phyloP scores from a whole-genome alignment of 106 monocot species.

The Platanthera guangdongensis region DNA sequence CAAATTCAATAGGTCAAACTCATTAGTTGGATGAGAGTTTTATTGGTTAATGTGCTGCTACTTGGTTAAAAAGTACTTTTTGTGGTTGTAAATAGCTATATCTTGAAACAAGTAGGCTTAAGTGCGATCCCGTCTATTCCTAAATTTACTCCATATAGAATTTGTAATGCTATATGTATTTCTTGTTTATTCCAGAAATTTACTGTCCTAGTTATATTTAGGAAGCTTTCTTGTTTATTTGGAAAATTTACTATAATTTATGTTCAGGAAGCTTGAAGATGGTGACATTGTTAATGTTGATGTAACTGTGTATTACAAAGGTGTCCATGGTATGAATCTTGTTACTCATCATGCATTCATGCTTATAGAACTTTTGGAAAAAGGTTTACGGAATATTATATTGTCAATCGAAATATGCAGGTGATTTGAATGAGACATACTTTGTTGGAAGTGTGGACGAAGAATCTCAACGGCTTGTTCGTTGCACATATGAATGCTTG shows the following conservation, averaged over 20 bases:
- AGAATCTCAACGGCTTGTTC: slow-evolving; percentile 75
- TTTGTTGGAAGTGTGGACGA: slow-evolving; percentile 93
- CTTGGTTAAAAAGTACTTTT: not conserved
- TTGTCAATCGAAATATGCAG: slow-evolving; percentile 22
- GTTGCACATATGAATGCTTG: slow-evolving; percentile 89
- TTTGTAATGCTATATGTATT: not conserved
- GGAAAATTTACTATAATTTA: not conserved
- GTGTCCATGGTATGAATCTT: slow-evolving; percentile 79
- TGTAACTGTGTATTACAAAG: slow-evolving; percentile 88
- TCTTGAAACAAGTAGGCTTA: too few species aligned
- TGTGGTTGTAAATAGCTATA: too few species aligned
- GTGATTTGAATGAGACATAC: slow-evolving; percentile 97
- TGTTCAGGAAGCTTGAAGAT: slow-evolving; percentile 79
- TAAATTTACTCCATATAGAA: not conserved
- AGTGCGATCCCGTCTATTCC: too few species aligned
- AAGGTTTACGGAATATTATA: not conserved
- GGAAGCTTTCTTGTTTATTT: not conserved
- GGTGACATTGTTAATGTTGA: slow-evolving; percentile 99
- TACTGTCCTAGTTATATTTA: not conserved
- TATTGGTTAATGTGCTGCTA: not conserved
- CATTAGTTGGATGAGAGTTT: not conserved
- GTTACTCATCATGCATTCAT: too few species aligned
- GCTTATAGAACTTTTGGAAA: not conserved
- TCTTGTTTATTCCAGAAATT: not conserved
- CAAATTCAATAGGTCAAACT: not conserved